Conservation (phyloP, 345 rosid genomes). For the Rhodamnia rubescens region DNA sequence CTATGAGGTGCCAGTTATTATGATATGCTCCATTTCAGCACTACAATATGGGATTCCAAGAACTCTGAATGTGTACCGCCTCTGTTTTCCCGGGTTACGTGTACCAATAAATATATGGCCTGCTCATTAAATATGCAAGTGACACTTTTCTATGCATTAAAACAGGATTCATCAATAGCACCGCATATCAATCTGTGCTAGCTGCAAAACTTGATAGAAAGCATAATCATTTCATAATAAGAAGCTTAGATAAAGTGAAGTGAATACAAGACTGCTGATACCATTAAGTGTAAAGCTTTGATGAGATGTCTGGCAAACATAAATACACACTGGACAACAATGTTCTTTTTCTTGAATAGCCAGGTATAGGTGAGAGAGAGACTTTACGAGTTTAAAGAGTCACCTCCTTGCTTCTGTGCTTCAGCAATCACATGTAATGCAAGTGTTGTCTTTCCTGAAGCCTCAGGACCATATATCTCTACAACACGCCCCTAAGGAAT, state of each 20-base stretch:
- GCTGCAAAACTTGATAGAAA: neutral
- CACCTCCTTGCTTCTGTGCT: slow-evolving; percentile 97
- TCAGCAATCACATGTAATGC: slow-evolving; percentile 95
- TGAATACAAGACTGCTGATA: neutral
- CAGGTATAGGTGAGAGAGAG: neutral
- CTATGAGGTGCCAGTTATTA: neutral
- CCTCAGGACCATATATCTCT: slow-evolving; percentile 97
- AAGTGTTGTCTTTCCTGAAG: slow-evolving; percentile 96
- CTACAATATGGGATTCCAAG: neutral
- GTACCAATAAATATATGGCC: neutral
- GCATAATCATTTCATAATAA: neutral
- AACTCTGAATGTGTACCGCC: neutral
- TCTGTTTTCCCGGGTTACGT: neutral
- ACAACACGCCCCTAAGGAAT: slow-evolving; percentile 77
- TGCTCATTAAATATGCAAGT: neutral
- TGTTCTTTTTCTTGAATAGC: neutral
- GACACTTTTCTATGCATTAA: neutral
- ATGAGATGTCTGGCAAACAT: neutral
- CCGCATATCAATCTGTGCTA: neutral
- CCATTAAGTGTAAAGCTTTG: neutral
- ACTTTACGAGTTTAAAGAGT: neutral
- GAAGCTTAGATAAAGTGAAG: neutral
- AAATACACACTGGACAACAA: neutral
- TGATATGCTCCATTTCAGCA: neutral
- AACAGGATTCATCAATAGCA: neutral